Base-by-base conservation (phyloP, 208 protist genomes). In the Leishmania guyanensis region DNA sequence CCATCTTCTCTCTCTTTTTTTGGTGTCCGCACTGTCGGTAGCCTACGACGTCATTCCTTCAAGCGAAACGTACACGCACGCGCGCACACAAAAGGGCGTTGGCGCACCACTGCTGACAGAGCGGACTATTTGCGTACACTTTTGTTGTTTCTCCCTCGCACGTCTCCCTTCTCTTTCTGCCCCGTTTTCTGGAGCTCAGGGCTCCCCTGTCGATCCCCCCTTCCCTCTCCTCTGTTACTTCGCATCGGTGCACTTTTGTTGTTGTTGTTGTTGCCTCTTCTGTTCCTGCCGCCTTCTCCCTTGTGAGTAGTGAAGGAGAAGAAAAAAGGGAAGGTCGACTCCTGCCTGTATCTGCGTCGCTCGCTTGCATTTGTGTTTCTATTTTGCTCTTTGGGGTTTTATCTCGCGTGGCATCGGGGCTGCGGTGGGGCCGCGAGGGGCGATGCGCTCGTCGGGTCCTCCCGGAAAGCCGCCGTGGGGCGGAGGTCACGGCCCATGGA, bases 391-490 rank as follows among this genome's bases (percentile, higher is more conserved):
- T 73, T 51, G 43, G 20, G n/a, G 22, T 26, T 22, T 33, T 29
- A 22, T 53, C n/a, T 36, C 26, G 20, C 69, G 20, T 3, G 72
- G 20, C 51, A 36, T 54, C 50, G 14, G 22, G 16, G 6, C 17
- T 62, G n/a, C 17, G 43, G 26, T 29, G n/a, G 74, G 29, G 3
- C 36, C 5, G 6, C 53, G 26, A 16, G 2, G 20, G 36, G 53
- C 22, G 10, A 79, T 79, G 76, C 76, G 72, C n/a, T 50, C 60
- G 26, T 79, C 76, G 17, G 60, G 60, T 33, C 62, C 76, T 8
- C 60, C 76, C 60, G 76, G 39, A 10, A 51, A 53, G 1, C 60
- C 22, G 64, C 60, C 46, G 43, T 48, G 80, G 29, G 72, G 80
- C n/a, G 48, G 69, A n/a, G 50, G 60, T 74, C 62, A 48, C 43